phyloP scores from a whole-genome alignment of 768 basidiomycete genomes.

The Termitomyces sp. region DNA sequence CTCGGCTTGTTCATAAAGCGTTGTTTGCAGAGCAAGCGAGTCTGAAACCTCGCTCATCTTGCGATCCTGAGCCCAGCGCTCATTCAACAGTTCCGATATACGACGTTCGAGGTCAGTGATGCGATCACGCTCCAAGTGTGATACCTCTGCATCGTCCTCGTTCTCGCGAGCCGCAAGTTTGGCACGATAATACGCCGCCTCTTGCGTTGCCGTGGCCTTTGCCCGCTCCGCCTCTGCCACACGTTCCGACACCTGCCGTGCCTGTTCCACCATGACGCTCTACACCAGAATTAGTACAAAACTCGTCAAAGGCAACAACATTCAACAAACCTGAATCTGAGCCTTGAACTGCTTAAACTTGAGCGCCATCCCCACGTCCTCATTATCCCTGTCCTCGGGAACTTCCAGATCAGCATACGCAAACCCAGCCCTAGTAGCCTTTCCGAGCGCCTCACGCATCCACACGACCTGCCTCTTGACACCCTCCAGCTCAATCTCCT shows the following conservation, averaged over 20 bases:
- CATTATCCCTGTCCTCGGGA: constrained; percentile 31
- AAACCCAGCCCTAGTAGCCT: constrained; percentile 77
- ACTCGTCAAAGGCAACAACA: background rate
- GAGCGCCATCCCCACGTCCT: constrained; percentile 65
- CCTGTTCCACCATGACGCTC: constrained; percentile 73
- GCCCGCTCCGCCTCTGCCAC: constrained; percentile 75
- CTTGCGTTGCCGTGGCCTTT: constrained; percentile 77
- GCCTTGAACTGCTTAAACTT: constrained; percentile 87
- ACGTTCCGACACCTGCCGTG: constrained; percentile 68
- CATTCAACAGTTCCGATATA: constrained; percentile 52
- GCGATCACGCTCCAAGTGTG: constrained; percentile 75
- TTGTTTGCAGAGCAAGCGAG: constrained; percentile 70
- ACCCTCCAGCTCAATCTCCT: constrained; percentile 75
- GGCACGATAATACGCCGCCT: constrained; percentile 93
- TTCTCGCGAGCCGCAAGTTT: constrained; percentile 87
- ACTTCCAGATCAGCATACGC: constrained; percentile 45
- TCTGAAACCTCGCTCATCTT: constrained; percentile 69
- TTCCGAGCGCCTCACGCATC: constrained; percentile 75
- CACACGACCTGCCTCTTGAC: constrained; percentile 75
- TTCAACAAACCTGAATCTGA: constrained; percentile 66
- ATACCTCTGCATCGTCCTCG: constrained; percentile 55
- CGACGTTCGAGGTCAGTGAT: constrained; percentile 68
- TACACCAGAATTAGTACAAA: constrained; percentile 19
- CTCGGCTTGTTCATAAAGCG: constrained; percentile 73
- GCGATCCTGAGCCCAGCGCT: constrained; percentile 61